A percentile compares a stretch with the other conserved stretches of the same genome.
phyloP scores from a whole-genome alignment of 371 early-diverging fungal species.

The Mortierella sp. region DNA sequence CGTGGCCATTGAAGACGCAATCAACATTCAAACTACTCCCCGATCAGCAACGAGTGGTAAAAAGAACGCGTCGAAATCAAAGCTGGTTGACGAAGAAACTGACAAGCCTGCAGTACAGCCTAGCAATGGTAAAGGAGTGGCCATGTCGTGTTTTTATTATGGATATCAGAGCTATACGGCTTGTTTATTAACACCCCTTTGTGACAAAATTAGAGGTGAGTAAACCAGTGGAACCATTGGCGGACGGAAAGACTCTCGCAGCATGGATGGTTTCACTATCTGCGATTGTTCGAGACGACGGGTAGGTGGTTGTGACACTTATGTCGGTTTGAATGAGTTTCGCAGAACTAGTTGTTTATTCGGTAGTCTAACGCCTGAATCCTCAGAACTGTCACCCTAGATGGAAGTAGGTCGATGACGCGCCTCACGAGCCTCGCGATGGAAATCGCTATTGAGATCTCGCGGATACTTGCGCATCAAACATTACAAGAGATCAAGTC shows the following conservation, averaged over 20 bases:
- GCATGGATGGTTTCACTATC: slow-evolving; percentile 18
- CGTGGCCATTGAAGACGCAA: slow-evolving; percentile 32
- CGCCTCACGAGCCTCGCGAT: slow-evolving; percentile 30
- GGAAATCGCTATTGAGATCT: slow-evolving; percentile 23
- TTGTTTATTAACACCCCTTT: background rate
- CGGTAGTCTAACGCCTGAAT: background rate
- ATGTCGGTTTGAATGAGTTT: no score
- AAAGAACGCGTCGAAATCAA: background rate
- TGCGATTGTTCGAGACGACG: slow-evolving; percentile 15
- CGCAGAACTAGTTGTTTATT: background rate
- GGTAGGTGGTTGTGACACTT: slow-evolving; percentile 3
- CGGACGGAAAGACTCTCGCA: slow-evolving; percentile 1
- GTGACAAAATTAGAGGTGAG: background rate
- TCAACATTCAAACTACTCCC: slow-evolving; percentile 1
- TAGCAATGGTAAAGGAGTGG: background rate
- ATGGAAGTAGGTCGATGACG: slow-evolving; percentile 29
- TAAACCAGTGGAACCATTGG: background rate
- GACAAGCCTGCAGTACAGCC: background rate
- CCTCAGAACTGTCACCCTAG: background rate
- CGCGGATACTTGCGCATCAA: slow-evolving; percentile 19
- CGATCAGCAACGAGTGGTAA: background rate
- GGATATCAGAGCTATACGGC: no score
- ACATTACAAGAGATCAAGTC: slow-evolving; percentile 5
- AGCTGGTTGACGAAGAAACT: background rate
- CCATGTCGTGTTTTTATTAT: background rate